These are phyloP conservation scores for Candida parachauliodes DNA, from an alignment of 805 yeast species.

Conservation along the genomic window DNA sequence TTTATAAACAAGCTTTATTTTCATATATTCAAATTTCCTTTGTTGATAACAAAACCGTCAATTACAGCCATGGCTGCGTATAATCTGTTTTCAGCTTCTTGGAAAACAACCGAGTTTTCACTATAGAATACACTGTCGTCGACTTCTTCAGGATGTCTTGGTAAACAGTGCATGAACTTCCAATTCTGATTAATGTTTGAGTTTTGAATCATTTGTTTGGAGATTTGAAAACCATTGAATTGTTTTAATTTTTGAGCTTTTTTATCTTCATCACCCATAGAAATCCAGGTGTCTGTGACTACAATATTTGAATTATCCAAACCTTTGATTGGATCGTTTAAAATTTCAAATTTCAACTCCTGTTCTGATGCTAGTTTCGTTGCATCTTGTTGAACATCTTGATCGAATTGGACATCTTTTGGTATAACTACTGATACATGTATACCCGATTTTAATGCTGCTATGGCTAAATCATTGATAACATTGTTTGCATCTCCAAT, in stretches of 20 bases:
- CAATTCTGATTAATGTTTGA: slow-evolving; percentile 63
- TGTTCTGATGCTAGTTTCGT: slow-evolving; percentile 47
- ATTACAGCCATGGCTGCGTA: slow-evolving; percentile 95
- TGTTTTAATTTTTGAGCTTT: slow-evolving; percentile 67
- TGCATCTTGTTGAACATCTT: slow-evolving; percentile 53
- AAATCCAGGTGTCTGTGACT: slow-evolving; percentile 95
- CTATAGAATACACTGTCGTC: slow-evolving; percentile 89
- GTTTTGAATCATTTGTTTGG: slow-evolving; percentile 53
- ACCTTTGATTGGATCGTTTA: slow-evolving; percentile 75
- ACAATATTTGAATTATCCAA: slow-evolving; percentile 71
- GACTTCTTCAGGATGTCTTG: slow-evolving; percentile 94
- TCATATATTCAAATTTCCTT: slow-evolving; percentile 51
- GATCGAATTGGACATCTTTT: slow-evolving; percentile 59
- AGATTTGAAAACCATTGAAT: slow-evolving; percentile 84
- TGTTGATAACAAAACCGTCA: slow-evolving; percentile 84
- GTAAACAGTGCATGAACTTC: slow-evolving; percentile 97
- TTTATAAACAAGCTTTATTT: neutral
- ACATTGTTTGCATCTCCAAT: slow-evolving; percentile 97
- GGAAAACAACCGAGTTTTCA: slow-evolving; percentile 76
- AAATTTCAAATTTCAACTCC: slow-evolving; percentile 43
- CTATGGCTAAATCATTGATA: slow-evolving; percentile 87
- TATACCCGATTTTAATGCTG: slow-evolving; percentile 81
- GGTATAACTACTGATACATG: slow-evolving; percentile 85
- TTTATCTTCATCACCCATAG: slow-evolving; percentile 96
- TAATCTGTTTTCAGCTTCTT: slow-evolving; percentile 93